phyloP scores from a whole-genome alignment of 2,329 filamentous ascomycete species.

The Aspergillus melleus region DNA sequence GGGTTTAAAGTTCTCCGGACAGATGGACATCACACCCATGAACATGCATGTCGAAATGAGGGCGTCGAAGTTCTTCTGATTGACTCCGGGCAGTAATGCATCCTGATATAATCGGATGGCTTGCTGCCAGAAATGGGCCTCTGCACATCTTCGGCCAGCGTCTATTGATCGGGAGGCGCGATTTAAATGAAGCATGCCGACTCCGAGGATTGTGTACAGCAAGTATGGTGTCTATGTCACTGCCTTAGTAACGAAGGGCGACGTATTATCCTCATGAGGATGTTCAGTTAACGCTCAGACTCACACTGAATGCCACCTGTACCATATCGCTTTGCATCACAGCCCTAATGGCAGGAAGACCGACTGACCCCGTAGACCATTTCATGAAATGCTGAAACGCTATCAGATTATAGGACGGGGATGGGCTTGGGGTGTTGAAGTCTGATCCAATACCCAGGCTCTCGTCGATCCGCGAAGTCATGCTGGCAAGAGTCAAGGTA shows the following conservation, averaged over 20 bases:
- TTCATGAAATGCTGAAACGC: constrained; percentile 25
- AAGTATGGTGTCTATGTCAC: constrained; percentile 24
- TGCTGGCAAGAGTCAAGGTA: constrained; percentile 18
- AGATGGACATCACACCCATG: constrained; percentile 28
- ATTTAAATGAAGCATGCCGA: constrained; percentile 29
- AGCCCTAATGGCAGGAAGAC: constrained; percentile 11
- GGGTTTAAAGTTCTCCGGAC: constrained; percentile 22
- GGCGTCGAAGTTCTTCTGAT: constrained; percentile 23
- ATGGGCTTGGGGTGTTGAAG: neutral
- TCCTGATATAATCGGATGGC: constrained; percentile 28
- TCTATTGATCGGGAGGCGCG: constrained; percentile 17
- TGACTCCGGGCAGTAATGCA: constrained; percentile 21
- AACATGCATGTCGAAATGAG: constrained; percentile 34
- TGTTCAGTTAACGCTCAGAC: neutral
- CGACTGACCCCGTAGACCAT: constrained; percentile 14
- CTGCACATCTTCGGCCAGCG: constrained; percentile 20
- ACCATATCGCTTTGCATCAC: constrained; percentile 29
- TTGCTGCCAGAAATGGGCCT: constrained; percentile 32
- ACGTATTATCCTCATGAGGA: neutral
- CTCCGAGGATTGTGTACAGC: constrained; percentile 33
- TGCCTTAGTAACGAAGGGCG: neutral
- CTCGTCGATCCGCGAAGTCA: constrained; percentile 15
- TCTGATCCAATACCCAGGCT: constrained; percentile 7
- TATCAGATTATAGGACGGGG: constrained; percentile 9
- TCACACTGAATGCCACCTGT: constrained; percentile 24